A percentile compares a stretch with the other conserved stretches of the same genome.
These are phyloP conservation scores for Blastobotrys americana DNA, from an alignment of 805 yeast genomes.

Conservation along the genomic window DNA sequence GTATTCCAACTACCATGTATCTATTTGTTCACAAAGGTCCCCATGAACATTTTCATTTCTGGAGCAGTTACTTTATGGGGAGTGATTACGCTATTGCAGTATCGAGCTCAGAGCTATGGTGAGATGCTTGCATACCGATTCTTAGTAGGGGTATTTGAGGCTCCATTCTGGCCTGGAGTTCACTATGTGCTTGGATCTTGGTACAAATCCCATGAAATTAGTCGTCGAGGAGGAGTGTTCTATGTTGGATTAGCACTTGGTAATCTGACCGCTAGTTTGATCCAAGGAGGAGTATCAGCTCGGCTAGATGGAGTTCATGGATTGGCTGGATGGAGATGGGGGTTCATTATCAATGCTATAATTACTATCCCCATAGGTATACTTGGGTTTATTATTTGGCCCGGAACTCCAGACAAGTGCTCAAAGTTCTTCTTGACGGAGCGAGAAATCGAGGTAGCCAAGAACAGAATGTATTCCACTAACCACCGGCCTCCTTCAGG, in stretches of 20 bases:
- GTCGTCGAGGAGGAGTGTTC: slow-evolving; percentile 55
- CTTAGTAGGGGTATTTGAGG: slow-evolving; percentile 61
- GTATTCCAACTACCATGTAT: slow-evolving; percentile 58
- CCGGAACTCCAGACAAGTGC: slow-evolving; percentile 46
- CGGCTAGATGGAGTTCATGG: slow-evolving; percentile 42
- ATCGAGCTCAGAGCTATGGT: slow-evolving; percentile 40
- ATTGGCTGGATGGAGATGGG: slow-evolving; percentile 43
- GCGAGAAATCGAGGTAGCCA: slow-evolving; percentile 48
- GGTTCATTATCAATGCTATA: slow-evolving; percentile 51
- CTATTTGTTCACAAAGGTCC: slow-evolving; percentile 47
- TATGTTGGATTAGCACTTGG: slow-evolving; percentile 59
- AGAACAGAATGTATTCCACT: slow-evolving; percentile 32
- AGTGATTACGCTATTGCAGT: slow-evolving; percentile 51
- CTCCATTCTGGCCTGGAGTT: slow-evolving; percentile 50
- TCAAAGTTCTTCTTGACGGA: slow-evolving; percentile 46
- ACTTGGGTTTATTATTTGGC: slow-evolving; percentile 37
- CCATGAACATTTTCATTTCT: slow-evolving; percentile 48
- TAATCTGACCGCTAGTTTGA: slow-evolving; percentile 52
- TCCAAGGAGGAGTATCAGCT: slow-evolving; percentile 49
- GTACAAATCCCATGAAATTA: slow-evolving; percentile 49
- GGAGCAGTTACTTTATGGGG: slow-evolving; percentile 59
- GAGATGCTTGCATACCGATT: slow-evolving; percentile 58
- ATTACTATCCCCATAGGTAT: slow-evolving; percentile 35
- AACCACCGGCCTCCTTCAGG: neutral
- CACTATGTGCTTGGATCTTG: slow-evolving; percentile 41